phyloP scores from a whole-genome alignment of 1,139 yeast genomes.

The Pichia inconspicua region DNA sequence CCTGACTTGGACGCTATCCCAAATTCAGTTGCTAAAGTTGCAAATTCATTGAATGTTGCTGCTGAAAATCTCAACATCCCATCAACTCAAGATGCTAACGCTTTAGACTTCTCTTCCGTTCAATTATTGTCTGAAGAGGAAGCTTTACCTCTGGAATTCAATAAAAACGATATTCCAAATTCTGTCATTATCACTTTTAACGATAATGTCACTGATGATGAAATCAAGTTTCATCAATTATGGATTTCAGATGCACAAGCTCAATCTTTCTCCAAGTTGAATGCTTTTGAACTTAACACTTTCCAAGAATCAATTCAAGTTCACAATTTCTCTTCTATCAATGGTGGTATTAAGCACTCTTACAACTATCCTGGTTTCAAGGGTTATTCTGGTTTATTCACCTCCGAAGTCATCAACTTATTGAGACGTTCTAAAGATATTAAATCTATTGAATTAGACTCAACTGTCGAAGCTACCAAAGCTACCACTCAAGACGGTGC shows the following conservation, averaged over 20 bases:
- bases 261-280: conserved; percentile 30
- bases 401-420: conserved; percentile 59
- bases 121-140: conserved; percentile 23
- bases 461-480: conserved; percentile 60
- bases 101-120: conserved; percentile 2
- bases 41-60: conserved; percentile 5
- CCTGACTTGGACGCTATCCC: conserved; percentile 45
- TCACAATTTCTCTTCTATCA: conserved; percentile 20
- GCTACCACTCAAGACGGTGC: conserved; percentile 68
- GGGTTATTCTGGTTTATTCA: conserved; percentile 74
- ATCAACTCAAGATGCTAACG: conserved; percentile 4
- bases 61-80: conserved; percentile 1
- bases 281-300: conserved; percentile 11
- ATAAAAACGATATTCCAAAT: conserved; percentile 54
- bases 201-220: conserved; percentile 44
- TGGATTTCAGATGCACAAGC: conserved; percentile 48
- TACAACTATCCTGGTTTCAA: conserved; percentile 46
- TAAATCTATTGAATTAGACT: conserved; percentile 72
- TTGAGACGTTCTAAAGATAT: conserved; percentile 70
- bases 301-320: conserved; percentile 32
- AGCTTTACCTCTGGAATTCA: conserved; percentile 34
- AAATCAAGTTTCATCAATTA: conserved; percentile 53
- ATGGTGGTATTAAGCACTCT: conserved; percentile 58
- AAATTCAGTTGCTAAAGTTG: conserved; percentile 30
- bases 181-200: conserved; percentile 76